Evolutionary conservation across 169 alveolate genomes (phyloP).

Genomic region (Miamiensis avidus): DNA sequence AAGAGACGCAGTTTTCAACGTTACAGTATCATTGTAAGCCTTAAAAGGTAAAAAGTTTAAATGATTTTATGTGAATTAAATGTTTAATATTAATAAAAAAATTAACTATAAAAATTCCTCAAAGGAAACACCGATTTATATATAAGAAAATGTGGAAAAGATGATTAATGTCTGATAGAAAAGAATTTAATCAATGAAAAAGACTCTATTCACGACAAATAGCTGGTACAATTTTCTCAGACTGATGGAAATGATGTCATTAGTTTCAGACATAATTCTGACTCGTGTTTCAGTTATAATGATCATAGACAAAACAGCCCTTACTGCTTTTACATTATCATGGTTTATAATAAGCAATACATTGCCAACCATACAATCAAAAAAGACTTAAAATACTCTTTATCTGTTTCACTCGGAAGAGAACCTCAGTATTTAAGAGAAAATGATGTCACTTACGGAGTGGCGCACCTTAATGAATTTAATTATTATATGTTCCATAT

Average conservation of each 20-base stretch:
- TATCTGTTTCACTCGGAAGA: no score
- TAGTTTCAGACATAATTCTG: neutral
- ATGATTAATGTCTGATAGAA: neutral
- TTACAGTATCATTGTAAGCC: neutral
- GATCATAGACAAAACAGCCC: neutral
- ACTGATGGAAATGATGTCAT: neutral
- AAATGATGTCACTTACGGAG: no score
- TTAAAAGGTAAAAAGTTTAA: no score
- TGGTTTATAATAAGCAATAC: neutral
- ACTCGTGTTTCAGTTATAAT: neutral
- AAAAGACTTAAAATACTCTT: no score
- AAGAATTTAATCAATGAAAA: neutral
- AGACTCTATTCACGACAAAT: neutral
- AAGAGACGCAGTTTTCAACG: neutral
- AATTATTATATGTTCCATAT: no score
- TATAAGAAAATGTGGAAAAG: neutral
- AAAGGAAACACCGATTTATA: neutral
- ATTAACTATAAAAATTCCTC: no score
- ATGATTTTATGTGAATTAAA: no score
- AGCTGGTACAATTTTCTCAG: neutral
- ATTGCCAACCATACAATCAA: no score
- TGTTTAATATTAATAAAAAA: no score
- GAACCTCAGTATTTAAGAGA: no score
- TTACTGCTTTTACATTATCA: neutral
- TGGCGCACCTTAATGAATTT: no score